Conservation (phyloP, 2,329 filamentous ascomycete species). For the Fusarium tupiense region DNA sequence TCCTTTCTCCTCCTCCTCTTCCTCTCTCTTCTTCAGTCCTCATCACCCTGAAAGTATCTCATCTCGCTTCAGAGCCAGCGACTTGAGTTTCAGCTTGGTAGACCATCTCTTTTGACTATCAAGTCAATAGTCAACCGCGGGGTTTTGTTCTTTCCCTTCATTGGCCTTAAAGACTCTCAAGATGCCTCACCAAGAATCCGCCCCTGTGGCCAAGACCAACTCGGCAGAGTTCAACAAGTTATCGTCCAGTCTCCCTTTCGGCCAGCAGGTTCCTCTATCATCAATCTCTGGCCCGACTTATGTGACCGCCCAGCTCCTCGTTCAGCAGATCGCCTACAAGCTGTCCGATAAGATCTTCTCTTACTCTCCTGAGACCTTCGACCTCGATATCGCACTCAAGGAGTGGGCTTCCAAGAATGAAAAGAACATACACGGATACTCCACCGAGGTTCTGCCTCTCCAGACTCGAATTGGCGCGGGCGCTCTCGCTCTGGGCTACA, state of each 20-base stretch:
- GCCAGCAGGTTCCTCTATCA: conserved; percentile 62
- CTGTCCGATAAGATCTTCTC: conserved; percentile 98
- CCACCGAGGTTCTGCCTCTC: conserved; percentile 80
- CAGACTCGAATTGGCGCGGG: conserved; percentile 92
- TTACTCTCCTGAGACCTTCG: conserved; percentile 93
- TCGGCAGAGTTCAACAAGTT: conserved; percentile 50
- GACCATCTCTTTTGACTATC: conserved; percentile 13
- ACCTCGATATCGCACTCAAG: conserved; percentile 84
- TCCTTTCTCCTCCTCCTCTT: conserved; percentile 3
- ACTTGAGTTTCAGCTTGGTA: conserved; percentile 26
- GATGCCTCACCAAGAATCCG: conserved; percentile 51
- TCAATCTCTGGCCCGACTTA: conserved; percentile 89
- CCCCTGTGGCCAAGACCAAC: conserved; percentile 40
- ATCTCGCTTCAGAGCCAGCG: conserved; percentile 38
- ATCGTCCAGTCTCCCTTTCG: conserved; percentile 67
- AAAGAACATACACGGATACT: conserved; percentile 83
- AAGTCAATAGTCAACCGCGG: conserved; percentile 17
- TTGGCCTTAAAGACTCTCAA: conserved; percentile 10
- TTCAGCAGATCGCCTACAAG: conserved; percentile 95
- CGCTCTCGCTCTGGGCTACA: conserved; percentile 91
- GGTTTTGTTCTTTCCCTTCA: conserved; percentile 4
- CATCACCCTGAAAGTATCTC: conserved; percentile 34
- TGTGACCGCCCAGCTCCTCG: conserved; percentile 88
- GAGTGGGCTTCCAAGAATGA: conserved; percentile 77
- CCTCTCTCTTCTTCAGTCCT: conserved; percentile 6